Evolutionary conservation across 2,329 filamentous ascomycete species (phyloP), one percentile per base, ranked within the genome.

Genomic region (Alternaria consortialis): DNA sequence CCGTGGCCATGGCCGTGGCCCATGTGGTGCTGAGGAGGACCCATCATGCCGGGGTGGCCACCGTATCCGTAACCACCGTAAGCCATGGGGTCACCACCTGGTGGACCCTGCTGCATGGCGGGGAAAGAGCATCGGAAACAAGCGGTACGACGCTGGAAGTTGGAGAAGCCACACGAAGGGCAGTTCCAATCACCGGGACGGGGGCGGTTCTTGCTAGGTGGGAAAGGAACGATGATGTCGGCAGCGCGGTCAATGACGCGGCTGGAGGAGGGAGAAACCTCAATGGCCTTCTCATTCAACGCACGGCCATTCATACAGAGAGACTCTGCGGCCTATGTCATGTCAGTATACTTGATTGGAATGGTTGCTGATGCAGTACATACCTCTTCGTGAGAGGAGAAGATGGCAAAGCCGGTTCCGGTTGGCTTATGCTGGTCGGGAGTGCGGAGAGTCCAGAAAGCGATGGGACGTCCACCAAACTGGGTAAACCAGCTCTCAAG

Each of bases 361-460:
- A 17, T 36, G 0, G 23, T 29, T 17, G 36, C 3, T 12, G 12
- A 37, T 0, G 8, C 11, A 44, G 46, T 60, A 60, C 89, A 83
- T 84, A 97, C 94, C 90, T 99, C 95, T 85, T 99, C 95, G 77
- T 99, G 95, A 47, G 94, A 98, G 66, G 95, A 98, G 78, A 99
- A 99, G 58, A 99, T 94, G 51, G 95, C 95, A 80, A 99, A 99
- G 55, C 95, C 95, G 56, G 94, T 97, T 43, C 95, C 95, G 9
- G 95, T 99, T n/a, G 95, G 95, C 85, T 99, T 99, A 82, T 98
- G 95, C 82, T 98, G 95, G 81, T 99, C 95, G 3, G 95, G 95
- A 13, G 95, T 99, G 64, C 94, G 91, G 52, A 99, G 86, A 17
- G 95, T 99, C 95, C 95, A 99, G 83, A 99, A 99, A 20, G 95